Percentiles rank a stretch among this genome's conserved stretches.
These are phyloP conservation scores for Takashimella tepidaria DNA, from an alignment of 1,284 basidiomycete species.

Conservation along the genomic window DNA sequence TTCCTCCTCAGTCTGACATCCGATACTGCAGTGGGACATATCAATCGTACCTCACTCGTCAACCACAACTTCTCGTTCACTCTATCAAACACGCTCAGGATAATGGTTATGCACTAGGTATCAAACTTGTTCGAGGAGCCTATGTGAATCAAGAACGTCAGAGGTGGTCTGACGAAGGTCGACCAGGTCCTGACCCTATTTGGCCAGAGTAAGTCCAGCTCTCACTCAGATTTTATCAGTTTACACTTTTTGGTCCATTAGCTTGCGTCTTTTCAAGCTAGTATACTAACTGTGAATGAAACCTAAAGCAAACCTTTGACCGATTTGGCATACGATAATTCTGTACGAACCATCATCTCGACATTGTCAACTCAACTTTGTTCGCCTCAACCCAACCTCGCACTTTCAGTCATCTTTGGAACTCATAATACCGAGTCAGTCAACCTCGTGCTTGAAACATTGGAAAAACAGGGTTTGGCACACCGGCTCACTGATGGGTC, in stretches of 20 bases:
- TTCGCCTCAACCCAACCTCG: slow-evolving; percentile 46
- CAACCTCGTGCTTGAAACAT: slow-evolving; percentile 57
- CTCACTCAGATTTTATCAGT: background rate
- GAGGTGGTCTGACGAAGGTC: slow-evolving; percentile 40
- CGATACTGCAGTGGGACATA: slow-evolving; percentile 59
- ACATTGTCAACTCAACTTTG: slow-evolving; percentile 54
- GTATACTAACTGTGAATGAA: too few species aligned
- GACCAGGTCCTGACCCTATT: slow-evolving; percentile 46
- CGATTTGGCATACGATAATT: slow-evolving; percentile 71
- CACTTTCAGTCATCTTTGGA: slow-evolving; percentile 71
- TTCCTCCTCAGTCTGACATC: slow-evolving; percentile 4
- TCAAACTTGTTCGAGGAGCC: slow-evolving; percentile 92
- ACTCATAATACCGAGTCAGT: slow-evolving; percentile 76
- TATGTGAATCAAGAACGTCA: slow-evolving; percentile 72
- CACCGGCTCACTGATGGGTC: background rate
- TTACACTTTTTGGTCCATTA: background rate
- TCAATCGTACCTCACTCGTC: slow-evolving; percentile 70
- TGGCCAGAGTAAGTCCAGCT: slow-evolving; percentile 41
- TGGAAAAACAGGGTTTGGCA: slow-evolving; percentile 60
- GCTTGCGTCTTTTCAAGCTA: too few species aligned
- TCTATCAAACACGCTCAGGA: slow-evolving; percentile 64
- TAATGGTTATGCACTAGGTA: slow-evolving; percentile 73
- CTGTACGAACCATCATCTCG: slow-evolving; percentile 59
- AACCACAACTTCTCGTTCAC: slow-evolving; percentile 60
- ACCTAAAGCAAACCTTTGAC: slow-evolving; percentile 56